Percentiles rank a stretch among this genome's conserved stretches.
phyloP scores from a whole-genome alignment of 2,329 filamentous ascomycete genomes.

The Arthrobotrys megalospora region DNA sequence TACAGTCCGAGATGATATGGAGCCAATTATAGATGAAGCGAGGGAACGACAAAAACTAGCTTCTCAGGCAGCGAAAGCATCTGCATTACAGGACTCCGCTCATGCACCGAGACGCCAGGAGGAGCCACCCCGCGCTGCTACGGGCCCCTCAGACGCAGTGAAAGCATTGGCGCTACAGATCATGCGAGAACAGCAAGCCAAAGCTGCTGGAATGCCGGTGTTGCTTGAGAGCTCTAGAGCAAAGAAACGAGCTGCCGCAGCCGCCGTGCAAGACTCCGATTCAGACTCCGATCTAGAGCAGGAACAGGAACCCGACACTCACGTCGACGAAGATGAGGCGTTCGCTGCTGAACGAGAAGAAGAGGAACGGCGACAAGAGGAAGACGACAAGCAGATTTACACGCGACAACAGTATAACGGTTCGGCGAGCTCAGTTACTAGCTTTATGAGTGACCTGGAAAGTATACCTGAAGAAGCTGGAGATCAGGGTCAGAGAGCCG shows the following conservation, averaged over 20 bases:
- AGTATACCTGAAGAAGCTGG: constrained; percentile 58
- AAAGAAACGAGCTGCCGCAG: constrained; percentile 33
- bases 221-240: constrained; percentile 44
- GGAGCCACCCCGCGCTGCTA: constrained; percentile 7
- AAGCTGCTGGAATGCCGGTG: constrained; percentile 41
- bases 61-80: constrained; percentile 11
- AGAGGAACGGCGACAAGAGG: neutral
- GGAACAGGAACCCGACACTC: constrained; percentile 41
- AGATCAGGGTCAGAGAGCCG: constrained; percentile 5
- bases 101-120: constrained; percentile 16
- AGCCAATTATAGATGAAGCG: constrained; percentile 37
- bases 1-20: constrained; percentile 44
- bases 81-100: constrained; percentile 21
- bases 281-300: constrained; percentile 20
- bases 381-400: constrained; percentile 34
- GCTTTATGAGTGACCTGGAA: constrained; percentile 56
- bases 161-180: constrained; percentile 54
- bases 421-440: constrained; percentile 56
- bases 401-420: constrained; percentile 45
- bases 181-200: constrained; percentile 53
- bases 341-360: constrained; percentile 27
- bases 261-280: neutral
- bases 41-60: constrained; percentile 25
- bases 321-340: constrained; percentile 29
- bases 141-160: constrained; percentile 51